phyloP scores from a whole-genome alignment of 305 asterid species.

The Lippia alba region DNA sequence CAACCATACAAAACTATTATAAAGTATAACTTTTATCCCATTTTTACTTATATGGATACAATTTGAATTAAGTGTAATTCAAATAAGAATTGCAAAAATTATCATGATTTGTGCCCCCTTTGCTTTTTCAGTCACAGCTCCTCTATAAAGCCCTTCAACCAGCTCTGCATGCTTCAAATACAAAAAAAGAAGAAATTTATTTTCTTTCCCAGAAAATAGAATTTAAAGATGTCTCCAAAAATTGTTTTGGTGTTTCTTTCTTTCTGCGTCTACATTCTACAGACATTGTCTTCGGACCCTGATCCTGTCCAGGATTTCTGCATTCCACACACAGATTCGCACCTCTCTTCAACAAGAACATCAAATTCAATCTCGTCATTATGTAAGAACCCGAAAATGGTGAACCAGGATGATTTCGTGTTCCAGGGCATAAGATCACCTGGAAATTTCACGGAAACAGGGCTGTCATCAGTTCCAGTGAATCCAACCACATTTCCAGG shows the following conservation, averaged over 20 bases:
- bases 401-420: slow-evolving; percentile 51
- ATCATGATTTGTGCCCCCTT: background rate
- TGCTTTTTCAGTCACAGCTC: background rate
- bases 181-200: background rate
- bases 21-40: too few species aligned
- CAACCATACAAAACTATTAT: too few species aligned
- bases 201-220: background rate
- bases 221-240: too few species aligned
- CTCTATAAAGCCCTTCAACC: slow-evolving; percentile 29
- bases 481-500: slow-evolving; percentile 49
- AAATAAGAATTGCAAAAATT: too few species aligned
- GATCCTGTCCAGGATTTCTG: slow-evolving; percentile 61
- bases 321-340: slow-evolving; percentile 40
- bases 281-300: slow-evolving; percentile 45
- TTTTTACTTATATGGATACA: too few species aligned
- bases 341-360: slow-evolving; percentile 1
- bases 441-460: slow-evolving; percentile 49
- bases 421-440: slow-evolving; percentile 49
- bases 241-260: too few species aligned
- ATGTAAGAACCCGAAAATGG: slow-evolving; percentile 47
- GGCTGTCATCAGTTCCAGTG: slow-evolving; percentile 46
- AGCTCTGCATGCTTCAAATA: background rate
- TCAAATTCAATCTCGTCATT: slow-evolving; percentile 25
- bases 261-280: slow-evolving; percentile 26
- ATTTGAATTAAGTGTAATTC: too few species aligned